These are phyloP conservation scores for Mrakia hoshinonis DNA, from an alignment of 768 basidiomycete species.

Conservation along the genomic window DNA sequence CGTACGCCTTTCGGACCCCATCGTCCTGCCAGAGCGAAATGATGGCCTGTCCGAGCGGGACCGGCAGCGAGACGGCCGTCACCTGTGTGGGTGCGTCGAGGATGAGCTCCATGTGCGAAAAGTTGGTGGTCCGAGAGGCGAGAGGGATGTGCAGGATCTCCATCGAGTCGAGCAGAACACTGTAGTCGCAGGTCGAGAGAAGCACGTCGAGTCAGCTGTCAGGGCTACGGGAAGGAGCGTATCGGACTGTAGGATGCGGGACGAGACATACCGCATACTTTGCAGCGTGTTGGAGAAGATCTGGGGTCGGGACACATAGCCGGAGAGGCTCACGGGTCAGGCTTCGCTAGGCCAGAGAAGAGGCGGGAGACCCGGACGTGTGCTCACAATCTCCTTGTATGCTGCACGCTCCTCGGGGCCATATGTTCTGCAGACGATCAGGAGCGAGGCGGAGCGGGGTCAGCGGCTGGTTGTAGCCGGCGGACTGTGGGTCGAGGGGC, in stretches of 20 bases:
- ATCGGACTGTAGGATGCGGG: too few relatives aligned
- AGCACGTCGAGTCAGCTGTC: not conserved
- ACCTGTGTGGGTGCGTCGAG: slow-evolving; percentile 32
- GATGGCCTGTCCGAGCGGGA: not conserved
- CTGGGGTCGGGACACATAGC: slow-evolving; percentile 55
- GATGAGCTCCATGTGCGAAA: not conserved
- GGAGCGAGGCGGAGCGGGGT: not conserved
- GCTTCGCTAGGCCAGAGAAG: too few relatives aligned
- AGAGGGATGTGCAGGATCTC: slow-evolving; percentile 76
- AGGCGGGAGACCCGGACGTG: not conserved
- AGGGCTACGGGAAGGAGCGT: not conserved
- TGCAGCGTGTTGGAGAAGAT: slow-evolving; percentile 85
- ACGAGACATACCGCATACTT: slow-evolving; percentile 59
- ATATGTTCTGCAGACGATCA: not conserved
- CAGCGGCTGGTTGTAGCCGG: too few relatives aligned
- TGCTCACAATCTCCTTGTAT: slow-evolving; percentile 11
- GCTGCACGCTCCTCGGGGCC: not conserved
- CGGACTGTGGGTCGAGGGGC: not conserved
- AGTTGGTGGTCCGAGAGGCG: not conserved
- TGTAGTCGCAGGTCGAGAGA: not conserved
- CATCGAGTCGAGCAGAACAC: slow-evolving; percentile 59
- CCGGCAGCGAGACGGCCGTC: slow-evolving; percentile 48
- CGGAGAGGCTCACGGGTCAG: not conserved
- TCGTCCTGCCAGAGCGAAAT: slow-evolving; percentile 5
- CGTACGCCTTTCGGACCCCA: slow-evolving; percentile 33